These are phyloP conservation scores for Pleurotus tuoliensis DNA, from an alignment of 768 basidiomycete genomes.

Conservation along the genomic window DNA sequence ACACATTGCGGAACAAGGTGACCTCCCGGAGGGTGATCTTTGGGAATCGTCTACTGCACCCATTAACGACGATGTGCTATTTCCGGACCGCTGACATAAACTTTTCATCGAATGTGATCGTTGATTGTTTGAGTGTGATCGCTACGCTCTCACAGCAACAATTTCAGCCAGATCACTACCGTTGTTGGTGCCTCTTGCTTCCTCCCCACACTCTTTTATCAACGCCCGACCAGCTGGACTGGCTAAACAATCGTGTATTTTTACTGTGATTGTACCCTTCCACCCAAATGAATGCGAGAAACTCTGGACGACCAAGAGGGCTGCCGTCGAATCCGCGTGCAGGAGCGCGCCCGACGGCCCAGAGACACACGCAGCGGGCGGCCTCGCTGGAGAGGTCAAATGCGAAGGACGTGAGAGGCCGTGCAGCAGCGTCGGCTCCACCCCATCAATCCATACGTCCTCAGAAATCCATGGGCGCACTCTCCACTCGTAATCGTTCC, in stretches of 20 bases:
- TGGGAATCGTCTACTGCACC: too few relatives aligned
- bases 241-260: slow-evolving; percentile 4
- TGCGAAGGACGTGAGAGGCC: slow-evolving; percentile 9
- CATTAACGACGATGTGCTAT: too few relatives aligned
- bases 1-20: too few relatives aligned
- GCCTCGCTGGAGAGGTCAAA: slow-evolving; percentile 7
- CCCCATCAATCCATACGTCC: slow-evolving; percentile 17
- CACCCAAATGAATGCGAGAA: slow-evolving; percentile 13
- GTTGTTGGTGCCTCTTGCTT: slow-evolving; percentile 5
- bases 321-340: slow-evolving; percentile 37
- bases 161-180: neutral
- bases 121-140: neutral
- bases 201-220: slow-evolving; percentile 3
- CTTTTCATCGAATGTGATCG: neutral
- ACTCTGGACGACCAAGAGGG: slow-evolving; percentile 22
- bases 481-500: slow-evolving; percentile 12
- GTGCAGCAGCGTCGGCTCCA: slow-evolving; percentile 7
- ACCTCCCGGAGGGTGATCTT: too few relatives aligned
- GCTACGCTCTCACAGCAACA: neutral
- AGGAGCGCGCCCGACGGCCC: slow-evolving; percentile 28
- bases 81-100: too few relatives aligned
- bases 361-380: slow-evolving; percentile 11
- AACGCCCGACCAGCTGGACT: slow-evolving; percentile 20
- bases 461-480: slow-evolving; percentile 18
- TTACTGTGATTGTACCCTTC: neutral